phyloP scores from a whole-genome alignment of 371 early-diverging fungal genomes.

The Rhizopus microsporus region DNA sequence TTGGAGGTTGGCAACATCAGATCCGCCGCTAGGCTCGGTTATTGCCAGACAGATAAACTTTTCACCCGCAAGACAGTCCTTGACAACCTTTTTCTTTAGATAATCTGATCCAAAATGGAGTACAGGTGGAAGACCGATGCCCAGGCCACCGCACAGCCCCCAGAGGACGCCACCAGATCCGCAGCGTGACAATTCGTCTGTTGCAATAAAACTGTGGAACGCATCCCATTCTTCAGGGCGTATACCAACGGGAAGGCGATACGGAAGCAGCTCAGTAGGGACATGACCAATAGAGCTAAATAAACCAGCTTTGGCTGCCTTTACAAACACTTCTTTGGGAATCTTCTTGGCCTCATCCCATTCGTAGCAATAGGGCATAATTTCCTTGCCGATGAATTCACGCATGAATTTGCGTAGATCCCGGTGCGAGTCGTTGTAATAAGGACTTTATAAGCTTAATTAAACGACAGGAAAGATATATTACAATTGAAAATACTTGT shows the following conservation, averaged over 20 bases:
- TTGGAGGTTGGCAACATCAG: constrained; percentile 83
- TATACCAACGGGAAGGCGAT: constrained; percentile 32
- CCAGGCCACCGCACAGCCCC: constrained; percentile 56
- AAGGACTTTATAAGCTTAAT: constrained; percentile 22
- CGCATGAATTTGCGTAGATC: constrained; percentile 51
- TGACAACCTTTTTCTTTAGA: constrained; percentile 62
- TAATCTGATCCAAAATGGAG: constrained; percentile 63
- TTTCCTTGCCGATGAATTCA: constrained; percentile 60
- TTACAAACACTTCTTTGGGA: constrained; percentile 54
- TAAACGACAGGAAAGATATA: too few species aligned
- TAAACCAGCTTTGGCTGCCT: constrained; percentile 61
- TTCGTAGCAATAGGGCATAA: constrained; percentile 64
- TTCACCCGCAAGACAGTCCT: constrained; percentile 57
- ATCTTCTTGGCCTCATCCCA: constrained; percentile 69
- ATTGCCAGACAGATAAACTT: constrained; percentile 71
- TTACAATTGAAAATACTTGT: too few species aligned
- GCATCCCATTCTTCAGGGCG: constrained; percentile 49
- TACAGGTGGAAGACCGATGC: constrained; percentile 75
- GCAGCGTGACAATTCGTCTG: constrained; percentile 67
- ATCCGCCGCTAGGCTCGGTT: constrained; percentile 71
- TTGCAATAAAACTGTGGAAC: constrained; percentile 64
- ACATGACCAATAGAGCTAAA: constrained; percentile 42
- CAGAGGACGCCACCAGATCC: constrained; percentile 70
- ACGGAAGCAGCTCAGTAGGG: constrained; percentile 21
- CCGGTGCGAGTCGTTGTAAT: constrained; percentile 64